These are phyloP conservation scores for Pleurotus djamor DNA, from an alignment of 768 basidiomycete genomes.

Conservation along the genomic window DNA sequence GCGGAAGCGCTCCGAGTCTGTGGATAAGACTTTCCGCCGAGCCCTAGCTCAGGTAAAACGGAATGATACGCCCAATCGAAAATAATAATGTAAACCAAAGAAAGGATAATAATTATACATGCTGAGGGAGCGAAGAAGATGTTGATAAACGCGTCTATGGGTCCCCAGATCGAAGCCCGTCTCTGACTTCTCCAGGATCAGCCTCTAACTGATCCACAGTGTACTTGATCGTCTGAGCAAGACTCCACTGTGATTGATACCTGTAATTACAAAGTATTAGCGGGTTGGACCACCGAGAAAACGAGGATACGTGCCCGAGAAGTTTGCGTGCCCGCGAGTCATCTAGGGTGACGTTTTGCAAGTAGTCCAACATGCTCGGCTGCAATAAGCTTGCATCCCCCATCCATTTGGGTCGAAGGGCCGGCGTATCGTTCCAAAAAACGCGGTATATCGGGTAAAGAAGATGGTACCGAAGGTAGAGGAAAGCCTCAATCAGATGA, in stretches of 20 bases:
- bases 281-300: too few species aligned
- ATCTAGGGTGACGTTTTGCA: conserved; percentile 25
- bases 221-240: conserved; percentile 26
- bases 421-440: conserved; percentile 15
- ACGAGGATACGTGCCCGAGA: conserved; percentile 19
- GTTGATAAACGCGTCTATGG: too few species aligned
- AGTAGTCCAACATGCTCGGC: conserved; percentile 26
- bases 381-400: conserved; percentile 26
- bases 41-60: too few species aligned
- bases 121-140: too few species aligned
- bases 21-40: too few species aligned
- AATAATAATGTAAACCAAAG: too few species aligned
- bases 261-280: too few species aligned
- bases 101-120: too few species aligned
- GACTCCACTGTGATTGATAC: conserved; percentile 22
- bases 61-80: too few species aligned
- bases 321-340: conserved; percentile 29
- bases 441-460: conserved; percentile 15
- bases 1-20: too few species aligned
- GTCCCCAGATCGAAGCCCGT: too few species aligned
- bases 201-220: conserved; percentile 29
- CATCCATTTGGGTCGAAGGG: conserved; percentile 24
- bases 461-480: conserved; percentile 25
- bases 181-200: not conserved
- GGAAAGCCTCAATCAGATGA: conserved; percentile 24